These are phyloP conservation scores for Mucor velutinosus DNA, from an alignment of 371 early-diverging fungal species.

Conservation along the genomic window DNA sequence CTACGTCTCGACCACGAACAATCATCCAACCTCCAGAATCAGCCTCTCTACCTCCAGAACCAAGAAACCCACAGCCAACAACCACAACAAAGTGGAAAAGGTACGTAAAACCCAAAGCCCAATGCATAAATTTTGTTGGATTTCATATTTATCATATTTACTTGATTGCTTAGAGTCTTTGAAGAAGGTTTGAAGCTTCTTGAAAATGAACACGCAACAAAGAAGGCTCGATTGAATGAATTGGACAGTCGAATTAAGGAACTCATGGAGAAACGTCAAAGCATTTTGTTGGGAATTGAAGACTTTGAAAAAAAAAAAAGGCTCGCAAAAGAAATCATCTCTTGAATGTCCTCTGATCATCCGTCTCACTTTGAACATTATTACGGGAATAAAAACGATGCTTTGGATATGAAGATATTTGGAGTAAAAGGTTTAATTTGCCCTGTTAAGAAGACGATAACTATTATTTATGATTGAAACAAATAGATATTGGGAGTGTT, in stretches of 20 bases:
- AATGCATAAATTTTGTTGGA: slow-evolving; percentile 4
- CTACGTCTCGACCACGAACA: too few species aligned
- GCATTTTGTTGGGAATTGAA: slow-evolving; percentile 15
- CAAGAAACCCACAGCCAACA: slow-evolving; percentile 13
- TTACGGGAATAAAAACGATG: too few species aligned
- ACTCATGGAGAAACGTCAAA: slow-evolving; percentile 16
- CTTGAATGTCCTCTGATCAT: too few species aligned
- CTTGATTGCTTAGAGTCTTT: slow-evolving; percentile 21
- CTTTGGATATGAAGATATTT: too few species aligned
- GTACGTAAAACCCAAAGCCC: slow-evolving; percentile 18
- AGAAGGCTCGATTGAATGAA: slow-evolving; percentile 23
- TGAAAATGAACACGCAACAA: slow-evolving; percentile 14
- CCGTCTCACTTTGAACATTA: too few species aligned
- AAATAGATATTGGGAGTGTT: too few species aligned
- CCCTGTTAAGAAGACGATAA: too few species aligned
- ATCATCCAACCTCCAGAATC: slow-evolving; percentile 5
- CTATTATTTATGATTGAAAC: too few species aligned
- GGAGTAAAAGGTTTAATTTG: too few species aligned
- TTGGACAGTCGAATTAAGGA: slow-evolving; percentile 19
- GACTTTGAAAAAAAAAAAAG: slow-evolving; percentile 20
- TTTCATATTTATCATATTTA: slow-evolving; percentile 14
- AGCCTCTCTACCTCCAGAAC: slow-evolving; percentile 7
- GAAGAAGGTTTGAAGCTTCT: slow-evolving; percentile 21
- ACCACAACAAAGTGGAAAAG: slow-evolving; percentile 20
- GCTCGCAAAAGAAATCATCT: slow-evolving; percentile 18